Base-by-base conservation (phyloP, 139 green algal species). In the Chlorella sorokiniana region DNA sequence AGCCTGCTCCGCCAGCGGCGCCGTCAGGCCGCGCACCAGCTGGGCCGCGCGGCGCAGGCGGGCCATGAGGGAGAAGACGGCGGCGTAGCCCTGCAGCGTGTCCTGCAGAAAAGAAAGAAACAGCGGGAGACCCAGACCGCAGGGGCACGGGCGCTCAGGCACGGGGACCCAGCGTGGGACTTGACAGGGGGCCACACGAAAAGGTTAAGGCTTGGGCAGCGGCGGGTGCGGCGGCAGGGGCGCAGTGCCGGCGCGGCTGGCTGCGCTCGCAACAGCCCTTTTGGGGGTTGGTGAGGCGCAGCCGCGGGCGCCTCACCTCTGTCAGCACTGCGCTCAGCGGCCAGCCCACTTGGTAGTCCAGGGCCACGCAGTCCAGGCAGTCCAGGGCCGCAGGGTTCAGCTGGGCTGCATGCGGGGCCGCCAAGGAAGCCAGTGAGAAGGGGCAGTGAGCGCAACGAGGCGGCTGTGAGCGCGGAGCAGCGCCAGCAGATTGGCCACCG, bases 51-150 rank as follows among this genome's bases (percentile, higher is more conserved):
- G 48, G 22, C 67, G 65, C 63, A 83, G 48, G 4, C 78, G 65
- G 51, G 41, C 68, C 78, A 83, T 45, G 35, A 69, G 44, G 52
- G 65, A 61, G 78, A 83, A 83, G 14, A 83, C 78, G 5, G 65
- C 78, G 4, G 78, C 54, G 38, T 83, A 83, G 45, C 78, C 78
- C 61, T 83, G 78, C 27, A 83, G 35, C 63, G 65, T 83, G 78
- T 83, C 78, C 78, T 83, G 78, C 67, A 25, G 14, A 29, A 8
- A 61, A 14, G 29, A 31, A 14, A 23, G 25, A 10, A 2, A 27
- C 27, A 16, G 27, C 25, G 25, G 27, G 27, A 23, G 22, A 71
- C 29, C 11, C 18, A 23, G 33, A 45, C 14, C 11, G 29, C 27
- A 23, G 27, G 61, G 61, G 3, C 14, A 11, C 16, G n/a, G 62